These are phyloP conservation scores for Rickenella mellea DNA, from an alignment of 768 basidiomycete genomes.

Conservation along the genomic window DNA sequence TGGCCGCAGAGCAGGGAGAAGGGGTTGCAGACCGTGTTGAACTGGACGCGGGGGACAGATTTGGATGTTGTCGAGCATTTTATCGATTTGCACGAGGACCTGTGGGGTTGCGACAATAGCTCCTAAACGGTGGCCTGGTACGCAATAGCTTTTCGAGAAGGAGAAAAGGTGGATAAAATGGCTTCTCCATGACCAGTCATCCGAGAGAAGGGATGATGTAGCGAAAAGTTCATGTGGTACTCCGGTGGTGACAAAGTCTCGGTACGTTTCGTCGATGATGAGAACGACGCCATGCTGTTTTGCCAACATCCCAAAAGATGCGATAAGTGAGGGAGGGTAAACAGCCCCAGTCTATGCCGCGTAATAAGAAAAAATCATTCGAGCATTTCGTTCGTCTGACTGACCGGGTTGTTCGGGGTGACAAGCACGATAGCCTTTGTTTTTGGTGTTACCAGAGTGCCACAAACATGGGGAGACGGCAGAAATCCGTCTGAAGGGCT, in stretches of 20 bases:
- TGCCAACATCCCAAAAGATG: slow-evolving; percentile 53
- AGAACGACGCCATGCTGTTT: slow-evolving; percentile 46
- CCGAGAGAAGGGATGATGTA: not conserved
- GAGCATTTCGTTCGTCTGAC: slow-evolving; percentile 7
- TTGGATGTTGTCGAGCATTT: slow-evolving; percentile 71
- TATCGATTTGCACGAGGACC: slow-evolving; percentile 41
- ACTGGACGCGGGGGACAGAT: slow-evolving; percentile 70
- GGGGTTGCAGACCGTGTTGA: slow-evolving; percentile 52
- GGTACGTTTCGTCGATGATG: slow-evolving; percentile 83
- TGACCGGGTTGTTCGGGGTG: slow-evolving; percentile 68
- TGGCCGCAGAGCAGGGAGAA: slow-evolving; percentile 41
- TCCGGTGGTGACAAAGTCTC: slow-evolving; percentile 55
- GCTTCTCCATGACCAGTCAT: slow-evolving; percentile 41
- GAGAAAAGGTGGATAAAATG: slow-evolving; percentile 66
- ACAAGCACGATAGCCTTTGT: slow-evolving; percentile 69
- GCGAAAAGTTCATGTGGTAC: slow-evolving; percentile 53
- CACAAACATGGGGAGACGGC: slow-evolving; percentile 45
- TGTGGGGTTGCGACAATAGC: slow-evolving; percentile 52
- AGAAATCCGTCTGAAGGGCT: slow-evolving; percentile 43
- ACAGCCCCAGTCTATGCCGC: slow-evolving; percentile 52
- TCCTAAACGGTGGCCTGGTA: slow-evolving; percentile 80
- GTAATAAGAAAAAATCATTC: not conserved
- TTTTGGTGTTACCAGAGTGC: slow-evolving; percentile 39
- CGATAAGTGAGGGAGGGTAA: slow-evolving; percentile 48
- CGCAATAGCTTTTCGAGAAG: slow-evolving; percentile 71